These are phyloP conservation scores for Colletotrichum sp. DNA, from an alignment of 2,329 filamentous ascomycete species.

Conservation along the genomic window DNA sequence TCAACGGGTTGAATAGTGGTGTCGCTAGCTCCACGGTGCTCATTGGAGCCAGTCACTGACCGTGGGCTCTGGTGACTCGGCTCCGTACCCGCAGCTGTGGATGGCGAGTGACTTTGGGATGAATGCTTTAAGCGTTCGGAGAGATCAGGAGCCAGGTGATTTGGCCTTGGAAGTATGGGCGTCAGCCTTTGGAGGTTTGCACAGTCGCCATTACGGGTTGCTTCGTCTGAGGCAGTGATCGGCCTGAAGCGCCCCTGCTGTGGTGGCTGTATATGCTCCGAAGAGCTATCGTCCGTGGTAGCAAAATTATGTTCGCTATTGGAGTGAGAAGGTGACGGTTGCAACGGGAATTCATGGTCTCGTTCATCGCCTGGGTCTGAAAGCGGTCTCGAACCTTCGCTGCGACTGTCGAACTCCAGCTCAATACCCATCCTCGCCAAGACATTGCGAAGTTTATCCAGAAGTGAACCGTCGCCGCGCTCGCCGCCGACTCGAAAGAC, in stretches of 20 bases:
- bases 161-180: background rate
- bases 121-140: background rate
- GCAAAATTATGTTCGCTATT: background rate
- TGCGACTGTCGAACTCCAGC: conserved; percentile 61
- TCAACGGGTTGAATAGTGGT: conserved; percentile 27
- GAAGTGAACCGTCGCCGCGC: conserved; percentile 60
- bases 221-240: background rate
- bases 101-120: conserved; percentile 9
- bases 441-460: conserved; percentile 73
- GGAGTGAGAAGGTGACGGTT: background rate
- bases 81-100: conserved; percentile 7
- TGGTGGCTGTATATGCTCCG: background rate
- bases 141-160: background rate
- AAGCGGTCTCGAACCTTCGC: background rate
- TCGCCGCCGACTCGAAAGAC: conserved; percentile 79
- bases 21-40: conserved; percentile 26
- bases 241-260: background rate
- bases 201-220: background rate
- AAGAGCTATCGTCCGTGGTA: background rate
- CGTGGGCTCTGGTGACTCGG: conserved; percentile 35
- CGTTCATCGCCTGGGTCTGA: background rate
- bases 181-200: conserved; percentile 3
- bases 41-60: conserved; percentile 20
- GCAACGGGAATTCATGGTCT: background rate
- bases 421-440: conserved; percentile 74